A percentile compares a stretch with the other conserved stretches of the same genome.
These are phyloP conservation scores for Suillus placidus DNA, from an alignment of 768 basidiomycete genomes.

Conservation along the genomic window DNA sequence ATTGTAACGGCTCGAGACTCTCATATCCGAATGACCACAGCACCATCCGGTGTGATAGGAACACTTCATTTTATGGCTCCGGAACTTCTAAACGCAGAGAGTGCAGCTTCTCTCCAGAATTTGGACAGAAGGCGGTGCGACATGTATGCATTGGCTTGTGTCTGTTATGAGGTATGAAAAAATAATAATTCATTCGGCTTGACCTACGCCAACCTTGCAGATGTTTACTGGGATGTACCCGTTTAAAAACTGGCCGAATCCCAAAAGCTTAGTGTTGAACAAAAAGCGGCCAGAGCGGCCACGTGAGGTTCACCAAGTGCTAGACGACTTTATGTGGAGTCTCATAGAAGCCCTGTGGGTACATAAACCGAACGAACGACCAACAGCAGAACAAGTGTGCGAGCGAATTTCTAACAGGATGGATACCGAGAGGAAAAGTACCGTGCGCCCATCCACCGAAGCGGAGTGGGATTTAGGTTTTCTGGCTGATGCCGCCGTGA, in stretches of 20 bases:
- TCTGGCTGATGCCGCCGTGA: slow-evolving; percentile 1
- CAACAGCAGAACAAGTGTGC: slow-evolving; percentile 4
- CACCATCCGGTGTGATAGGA: slow-evolving; percentile 17
- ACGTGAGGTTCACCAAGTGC: neutral
- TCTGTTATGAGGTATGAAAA: slow-evolving; percentile 40
- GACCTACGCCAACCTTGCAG: slow-evolving; percentile 1
- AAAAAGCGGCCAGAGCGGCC: neutral
- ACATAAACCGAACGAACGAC: neutral
- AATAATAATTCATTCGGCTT: neutral
- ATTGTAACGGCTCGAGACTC: slow-evolving; percentile 29
- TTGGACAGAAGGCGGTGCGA: slow-evolving; percentile 37
- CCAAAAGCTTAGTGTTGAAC: fast-evolving
- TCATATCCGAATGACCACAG: slow-evolving; percentile 14
- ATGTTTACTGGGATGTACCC: slow-evolving; percentile 7
- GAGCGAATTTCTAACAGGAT: neutral
- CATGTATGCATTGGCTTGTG: slow-evolving; percentile 45
- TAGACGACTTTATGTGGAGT: slow-evolving; percentile 13
- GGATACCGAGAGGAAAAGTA: neutral
- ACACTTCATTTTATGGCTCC: slow-evolving; percentile 30
- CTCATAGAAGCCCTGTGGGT: slow-evolving; percentile 6
- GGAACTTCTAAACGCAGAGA: slow-evolving; percentile 19
- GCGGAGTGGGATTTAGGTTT: slow-evolving; percentile 5
- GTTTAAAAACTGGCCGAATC: neutral
- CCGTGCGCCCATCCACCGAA: neutral
- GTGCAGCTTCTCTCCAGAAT: slow-evolving; percentile 8